Base-by-base conservation (phyloP, 768 basidiomycete species). In the Leccinum fibrillosum region DNA sequence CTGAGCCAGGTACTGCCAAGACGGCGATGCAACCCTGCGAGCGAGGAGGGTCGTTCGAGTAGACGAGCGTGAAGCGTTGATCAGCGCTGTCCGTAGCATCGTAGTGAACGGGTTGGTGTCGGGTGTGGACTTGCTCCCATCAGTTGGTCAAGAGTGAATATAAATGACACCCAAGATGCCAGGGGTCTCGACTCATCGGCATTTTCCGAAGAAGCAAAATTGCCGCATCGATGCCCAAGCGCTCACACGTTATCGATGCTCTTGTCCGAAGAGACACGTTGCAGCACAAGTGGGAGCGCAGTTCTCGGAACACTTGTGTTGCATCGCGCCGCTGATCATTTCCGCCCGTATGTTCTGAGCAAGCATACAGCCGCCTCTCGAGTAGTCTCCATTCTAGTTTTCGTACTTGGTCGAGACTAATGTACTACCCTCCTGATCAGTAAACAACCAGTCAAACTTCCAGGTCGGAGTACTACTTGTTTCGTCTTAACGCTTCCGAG, bases 241-340 rank as follows among this genome's bases (percentile, higher is more conserved):
- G 35, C 35, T n/a, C 37, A 39, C 37, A 39, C 17, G 37, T 35
- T 35, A 35, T 35, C 13, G 34, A 35, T 35, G 13, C 15, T 35
- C 34, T 10, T 23, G 45, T 19, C 4, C 30, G 30, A 30, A 5
- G 54, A 45, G 66, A 56, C 62, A 65, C 66, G 39, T 54, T 12
- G 58, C 58, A 59, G 52, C 62, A 71, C 71, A 67, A 70, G 73
- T 69, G 76, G 73, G 77, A 80, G 79, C 77, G 78, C 65, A 70
- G 77, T 78, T 55, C 79, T 80, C 75, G 67, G 55, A 73, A 78
- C 75, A 69, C 74, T 72, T 72, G 75, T 70, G 30, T 53, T 64
- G 54, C 52, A 17, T 52, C 58, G 64, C 68, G 64, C 52, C 62
- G 17, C 47, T 25, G 17, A 23, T 34, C 32, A 37, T 44, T 32